Evolutionary conservation across 2,329 filamentous ascomycete genomes (phyloP).

Genomic region (Hypoxylon sp.): DNA sequence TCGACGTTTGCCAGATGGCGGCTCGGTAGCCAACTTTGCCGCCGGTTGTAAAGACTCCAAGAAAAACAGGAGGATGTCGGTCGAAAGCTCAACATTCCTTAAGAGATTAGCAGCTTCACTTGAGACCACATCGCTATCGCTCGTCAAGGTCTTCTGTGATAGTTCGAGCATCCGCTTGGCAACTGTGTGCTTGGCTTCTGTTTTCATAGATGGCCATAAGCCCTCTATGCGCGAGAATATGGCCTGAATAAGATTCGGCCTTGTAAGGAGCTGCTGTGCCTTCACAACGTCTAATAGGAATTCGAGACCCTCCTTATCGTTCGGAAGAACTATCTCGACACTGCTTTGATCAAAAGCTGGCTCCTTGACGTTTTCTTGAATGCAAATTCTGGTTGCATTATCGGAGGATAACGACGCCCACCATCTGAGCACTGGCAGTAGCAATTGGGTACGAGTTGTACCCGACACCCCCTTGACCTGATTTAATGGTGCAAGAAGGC

Average conservation of each 20-base stretch:
- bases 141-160: conserved; percentile 59
- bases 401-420: conserved; percentile 71
- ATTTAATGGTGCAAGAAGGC: conserved; percentile 78
- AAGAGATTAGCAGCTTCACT: conserved; percentile 78
- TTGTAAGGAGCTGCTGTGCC: conserved; percentile 54
- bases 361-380: conserved; percentile 57
- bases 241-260: conserved; percentile 69
- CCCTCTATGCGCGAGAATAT: conserved; percentile 76
- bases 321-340: conserved; percentile 65
- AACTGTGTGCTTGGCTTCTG: conserved; percentile 68
- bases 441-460: conserved; percentile 75
- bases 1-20: conserved; percentile 81
- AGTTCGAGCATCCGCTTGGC: conserved; percentile 73
- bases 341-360: conserved; percentile 57
- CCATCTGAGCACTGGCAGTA: conserved; percentile 79
- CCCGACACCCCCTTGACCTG: conserved; percentile 77
- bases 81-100: conserved; percentile 77
- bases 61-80: conserved; percentile 77
- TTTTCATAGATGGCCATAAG: conserved; percentile 80
- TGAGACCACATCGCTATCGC: conserved; percentile 58
- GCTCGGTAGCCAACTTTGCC: conserved; percentile 77
- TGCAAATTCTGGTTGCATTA: conserved; percentile 64
- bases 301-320: conserved; percentile 64
- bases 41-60: conserved; percentile 79
- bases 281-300: conserved; percentile 63